phyloP scores from a whole-genome alignment of 2,329 filamentous ascomycete species.

The Simplicillium aogashimaense region DNA sequence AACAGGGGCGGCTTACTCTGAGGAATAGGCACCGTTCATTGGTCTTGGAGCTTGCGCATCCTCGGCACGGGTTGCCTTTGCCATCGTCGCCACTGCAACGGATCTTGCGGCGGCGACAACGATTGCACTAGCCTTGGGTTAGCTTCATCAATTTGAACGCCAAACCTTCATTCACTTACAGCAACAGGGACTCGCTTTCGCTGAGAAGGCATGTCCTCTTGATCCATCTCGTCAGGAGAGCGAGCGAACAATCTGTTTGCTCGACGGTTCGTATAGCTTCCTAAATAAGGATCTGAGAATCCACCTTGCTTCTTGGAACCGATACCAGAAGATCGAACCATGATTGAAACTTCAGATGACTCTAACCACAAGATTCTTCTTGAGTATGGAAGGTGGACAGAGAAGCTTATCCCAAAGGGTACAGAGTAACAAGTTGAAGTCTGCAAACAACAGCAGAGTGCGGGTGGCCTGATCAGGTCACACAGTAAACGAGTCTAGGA shows the following conservation, averaged over 20 bases:
- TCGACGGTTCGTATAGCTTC: background rate
- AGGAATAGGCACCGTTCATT: conserved; percentile 67
- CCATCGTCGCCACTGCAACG: conserved; percentile 81
- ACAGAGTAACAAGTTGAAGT: too few species aligned
- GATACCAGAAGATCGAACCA: too few species aligned
- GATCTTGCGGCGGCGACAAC: conserved; percentile 90
- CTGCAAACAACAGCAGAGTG: too few species aligned
- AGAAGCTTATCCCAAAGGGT: too few species aligned
- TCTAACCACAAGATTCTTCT: too few species aligned
- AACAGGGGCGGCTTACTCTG: conserved; percentile 45
- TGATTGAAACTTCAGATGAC: too few species aligned
- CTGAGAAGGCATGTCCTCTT: conserved; percentile 30
- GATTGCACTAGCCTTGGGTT: conserved; percentile 54
- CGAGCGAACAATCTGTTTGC: background rate
- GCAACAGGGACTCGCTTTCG: conserved; percentile 51
- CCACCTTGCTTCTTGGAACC: too few species aligned
- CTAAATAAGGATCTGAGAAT: background rate
- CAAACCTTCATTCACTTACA: conserved; percentile 26
- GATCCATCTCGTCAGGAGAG: background rate
- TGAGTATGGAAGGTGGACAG: too few species aligned
- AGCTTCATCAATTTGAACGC: background rate
- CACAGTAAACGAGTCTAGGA: too few species aligned
- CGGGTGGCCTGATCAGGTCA: too few species aligned
- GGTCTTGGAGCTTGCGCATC: conserved; percentile 64
- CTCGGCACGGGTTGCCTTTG: conserved; percentile 67